These are phyloP conservation scores for Kazachstania taianensis DNA, from an alignment of 805 yeast genomes.

Conservation along the genomic window DNA sequence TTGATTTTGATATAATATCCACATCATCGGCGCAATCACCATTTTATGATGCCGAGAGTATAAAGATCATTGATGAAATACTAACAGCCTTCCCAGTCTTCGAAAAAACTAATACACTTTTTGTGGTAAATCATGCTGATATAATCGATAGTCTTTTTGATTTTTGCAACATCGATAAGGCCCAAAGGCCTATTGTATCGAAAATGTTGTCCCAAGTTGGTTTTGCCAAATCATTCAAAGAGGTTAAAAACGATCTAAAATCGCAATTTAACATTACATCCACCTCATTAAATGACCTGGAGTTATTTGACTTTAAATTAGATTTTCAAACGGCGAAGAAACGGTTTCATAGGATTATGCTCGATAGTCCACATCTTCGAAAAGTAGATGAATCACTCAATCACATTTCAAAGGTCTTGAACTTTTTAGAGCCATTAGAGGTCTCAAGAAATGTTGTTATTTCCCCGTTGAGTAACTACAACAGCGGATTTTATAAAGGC, in stretches of 20 bases:
- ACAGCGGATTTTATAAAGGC: constrained; percentile 63
- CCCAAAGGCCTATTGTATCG: constrained; percentile 60
- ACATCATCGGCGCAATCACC: constrained; percentile 39
- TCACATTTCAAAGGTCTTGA: constrained; percentile 51
- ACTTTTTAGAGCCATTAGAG: constrained; percentile 47
- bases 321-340: constrained; percentile 56
- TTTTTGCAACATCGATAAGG: constrained; percentile 70
- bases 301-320: constrained; percentile 65
- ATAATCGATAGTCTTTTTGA: constrained; percentile 66
- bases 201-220: constrained; percentile 71
- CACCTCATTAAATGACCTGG: constrained; percentile 72
- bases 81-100: constrained; percentile 58
- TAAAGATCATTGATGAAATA: constrained; percentile 73
- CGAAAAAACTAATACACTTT: constrained; percentile 41
- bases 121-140: constrained; percentile 73
- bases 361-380: constrained; percentile 55
- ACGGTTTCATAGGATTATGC: constrained; percentile 58
- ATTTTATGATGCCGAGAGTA: constrained; percentile 77
- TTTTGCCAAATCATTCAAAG: constrained; percentile 52
- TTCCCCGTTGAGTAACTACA: constrained; percentile 78
- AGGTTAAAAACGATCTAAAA: constrained; percentile 44
- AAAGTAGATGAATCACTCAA: constrained; percentile 53
- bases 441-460: constrained; percentile 48
- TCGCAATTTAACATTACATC: constrained; percentile 67
- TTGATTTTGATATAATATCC: constrained; percentile 71